A percentile compares a stretch with the other conserved stretches of the same genome.
These are phyloP conservation scores for Prunus campanulata DNA, from an alignment of 306 rosid species.

Conservation along the genomic window DNA sequence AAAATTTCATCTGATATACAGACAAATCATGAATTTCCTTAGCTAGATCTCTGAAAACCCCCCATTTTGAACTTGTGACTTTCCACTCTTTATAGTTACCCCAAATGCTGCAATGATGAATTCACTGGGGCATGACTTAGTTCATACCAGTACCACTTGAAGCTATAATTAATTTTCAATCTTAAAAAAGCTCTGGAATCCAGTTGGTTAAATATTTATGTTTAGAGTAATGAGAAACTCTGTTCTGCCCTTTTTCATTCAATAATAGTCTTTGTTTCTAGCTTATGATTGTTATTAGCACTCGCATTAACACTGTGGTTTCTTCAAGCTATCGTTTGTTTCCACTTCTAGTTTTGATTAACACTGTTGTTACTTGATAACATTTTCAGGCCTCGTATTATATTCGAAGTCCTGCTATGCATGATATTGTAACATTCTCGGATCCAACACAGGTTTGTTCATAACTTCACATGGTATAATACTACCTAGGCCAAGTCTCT, in stretches of 20 bases:
- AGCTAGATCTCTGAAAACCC: background rate
- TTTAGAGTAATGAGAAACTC: background rate
- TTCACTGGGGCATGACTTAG: too few relatives aligned
- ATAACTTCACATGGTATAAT: conserved; percentile 2
- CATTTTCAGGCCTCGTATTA: conserved; percentile 68
- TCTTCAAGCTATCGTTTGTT: background rate
- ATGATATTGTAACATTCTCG: conserved; percentile 66
- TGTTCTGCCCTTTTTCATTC: background rate
- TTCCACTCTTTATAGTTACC: background rate
- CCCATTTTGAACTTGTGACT: background rate
- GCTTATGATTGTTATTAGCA: too few relatives aligned
- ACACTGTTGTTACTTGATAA: background rate
- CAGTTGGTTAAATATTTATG: background rate
- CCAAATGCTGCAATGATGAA: too few relatives aligned
- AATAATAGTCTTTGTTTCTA: too few relatives aligned
- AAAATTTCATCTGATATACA: background rate
- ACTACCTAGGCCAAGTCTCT: conserved; percentile 13
- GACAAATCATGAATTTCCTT: background rate
- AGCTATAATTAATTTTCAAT: background rate
- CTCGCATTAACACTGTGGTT: background rate
- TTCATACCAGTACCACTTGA: background rate
- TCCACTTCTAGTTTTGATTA: background rate
- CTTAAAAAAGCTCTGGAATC: background rate
- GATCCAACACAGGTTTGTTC: conserved; percentile 77
- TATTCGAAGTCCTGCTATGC: conserved; percentile 61